A percentile compares a stretch with the other conserved stretches of the same genome.
phyloP scores from a whole-genome alignment of 2,329 filamentous ascomycete genomes.

The Talaromyces sp. region DNA sequence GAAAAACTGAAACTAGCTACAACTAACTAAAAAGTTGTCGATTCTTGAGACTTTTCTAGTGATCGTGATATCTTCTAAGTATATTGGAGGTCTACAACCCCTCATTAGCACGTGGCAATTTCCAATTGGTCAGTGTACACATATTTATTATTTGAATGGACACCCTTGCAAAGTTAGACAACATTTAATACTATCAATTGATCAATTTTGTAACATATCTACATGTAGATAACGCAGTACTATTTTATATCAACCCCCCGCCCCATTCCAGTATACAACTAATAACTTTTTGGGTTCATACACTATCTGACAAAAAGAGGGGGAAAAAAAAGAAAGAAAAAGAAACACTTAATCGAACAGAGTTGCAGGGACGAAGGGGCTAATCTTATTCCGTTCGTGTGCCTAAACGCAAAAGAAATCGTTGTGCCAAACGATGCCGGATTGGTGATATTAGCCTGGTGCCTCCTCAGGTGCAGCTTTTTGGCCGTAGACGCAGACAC shows the following conservation, averaged over 20 bases:
- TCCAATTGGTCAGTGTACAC: not conserved
- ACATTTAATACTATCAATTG: not conserved
- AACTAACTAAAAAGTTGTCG: not conserved
- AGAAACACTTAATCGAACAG: not conserved
- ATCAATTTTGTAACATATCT: not conserved
- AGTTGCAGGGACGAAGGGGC: not conserved
- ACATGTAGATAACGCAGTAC: not conserved
- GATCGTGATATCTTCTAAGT: not conserved
- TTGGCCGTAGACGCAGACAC: conserved; percentile 2
- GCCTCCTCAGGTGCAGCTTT: not conserved
- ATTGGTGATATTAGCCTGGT: not conserved
- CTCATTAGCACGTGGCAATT: not conserved
- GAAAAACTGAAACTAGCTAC: not conserved
- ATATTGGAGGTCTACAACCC: not conserved
- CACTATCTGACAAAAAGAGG: not conserved
- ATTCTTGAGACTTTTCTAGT: not conserved
- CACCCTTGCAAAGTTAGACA: too few relatives aligned
- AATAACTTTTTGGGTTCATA: not conserved
- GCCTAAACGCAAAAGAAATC: not conserved
- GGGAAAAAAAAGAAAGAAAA: not conserved
- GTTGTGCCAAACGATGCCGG: not conserved
- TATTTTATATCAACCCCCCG: not conserved
- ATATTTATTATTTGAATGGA: not conserved
- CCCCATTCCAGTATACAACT: not conserved
- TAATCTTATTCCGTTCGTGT: not conserved